phyloP scores from a whole-genome alignment of 345 rosid genomes.

The Syzygium aromaticum region DNA sequence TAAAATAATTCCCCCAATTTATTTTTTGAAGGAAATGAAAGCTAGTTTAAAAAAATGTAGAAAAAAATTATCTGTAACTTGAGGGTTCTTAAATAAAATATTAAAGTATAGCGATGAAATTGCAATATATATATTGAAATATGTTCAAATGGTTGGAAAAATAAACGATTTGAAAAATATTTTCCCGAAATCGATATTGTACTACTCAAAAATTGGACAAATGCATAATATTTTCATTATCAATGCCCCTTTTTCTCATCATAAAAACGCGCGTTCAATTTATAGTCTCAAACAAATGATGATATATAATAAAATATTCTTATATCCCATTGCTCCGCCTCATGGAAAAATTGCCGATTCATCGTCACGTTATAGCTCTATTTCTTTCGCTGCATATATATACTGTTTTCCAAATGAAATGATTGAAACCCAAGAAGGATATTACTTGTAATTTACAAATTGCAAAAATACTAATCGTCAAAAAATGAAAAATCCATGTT shows the following conservation, averaged over 20 bases:
- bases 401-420: background rate
- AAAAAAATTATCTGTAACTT: no score
- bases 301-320: background rate
- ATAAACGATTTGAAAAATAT: no score
- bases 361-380: background rate
- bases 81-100: no score
- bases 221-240: background rate
- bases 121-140: no score
- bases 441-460: background rate
- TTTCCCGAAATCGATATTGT: background rate
- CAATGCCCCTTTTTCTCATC: background rate
- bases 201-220: background rate
- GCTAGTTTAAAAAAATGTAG: no score
- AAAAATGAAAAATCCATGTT: no score
- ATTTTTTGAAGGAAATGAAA: no score
- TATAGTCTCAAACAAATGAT: background rate
- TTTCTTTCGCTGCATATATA: no score
- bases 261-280: accelerated
- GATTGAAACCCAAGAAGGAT: background rate
- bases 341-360: background rate
- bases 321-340: background rate
- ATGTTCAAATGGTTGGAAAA: no score
- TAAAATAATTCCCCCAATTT: no score
- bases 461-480: no score
- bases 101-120: no score